Evolutionary conservation across 169 alveolate genomes (phyloP).

Genomic region (Plasmodium adleri): DNA sequence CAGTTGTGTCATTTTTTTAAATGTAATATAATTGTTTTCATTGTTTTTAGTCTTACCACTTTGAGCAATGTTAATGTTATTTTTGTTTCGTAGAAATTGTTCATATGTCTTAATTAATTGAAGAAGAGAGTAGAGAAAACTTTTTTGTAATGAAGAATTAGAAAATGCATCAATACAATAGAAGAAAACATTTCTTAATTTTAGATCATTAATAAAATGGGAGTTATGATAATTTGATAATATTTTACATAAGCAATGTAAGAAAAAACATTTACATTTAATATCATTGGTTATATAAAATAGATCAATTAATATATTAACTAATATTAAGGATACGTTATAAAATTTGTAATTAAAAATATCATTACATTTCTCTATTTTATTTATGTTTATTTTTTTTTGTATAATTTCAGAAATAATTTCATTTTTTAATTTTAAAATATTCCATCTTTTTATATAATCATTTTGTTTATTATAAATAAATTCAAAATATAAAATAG

Average conservation of each 20-base stretch:
- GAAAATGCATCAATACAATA: constrained; percentile 23
- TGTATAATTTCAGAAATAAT: constrained; percentile 54
- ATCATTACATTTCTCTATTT: constrained; percentile 33
- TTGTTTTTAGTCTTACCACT: not conserved
- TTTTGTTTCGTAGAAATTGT: constrained; percentile 29
- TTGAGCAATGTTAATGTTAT: constrained; percentile 18
- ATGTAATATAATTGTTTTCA: not conserved
- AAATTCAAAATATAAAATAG: constrained; percentile 55
- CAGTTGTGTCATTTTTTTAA: not conserved
- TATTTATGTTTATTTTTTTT: constrained; percentile 23
- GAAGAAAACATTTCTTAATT: constrained; percentile 55
- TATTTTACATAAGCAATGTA: constrained; percentile 61
- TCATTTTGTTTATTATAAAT: constrained; percentile 50
- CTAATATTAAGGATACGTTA: constrained; percentile 26
- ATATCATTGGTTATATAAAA: constrained; percentile 60
- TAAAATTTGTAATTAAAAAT: constrained; percentile 37
- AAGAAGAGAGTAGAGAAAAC: constrained; percentile 56
- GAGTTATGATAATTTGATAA: constrained; percentile 65
- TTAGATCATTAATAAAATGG: constrained; percentile 64
- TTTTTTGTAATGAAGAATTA: constrained; percentile 56
- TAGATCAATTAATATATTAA: constrained; percentile 36
- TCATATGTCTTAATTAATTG: constrained; percentile 75
- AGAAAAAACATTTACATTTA: constrained; percentile 59
- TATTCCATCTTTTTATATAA: constrained; percentile 66
- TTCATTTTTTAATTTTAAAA: constrained; percentile 64